Percentiles rank a stretch among this genome's conserved stretches.
Evolutionary conservation across 352 stramenopile species (phyloP).

Genomic region (Thraustochytrium striatum): DNA sequence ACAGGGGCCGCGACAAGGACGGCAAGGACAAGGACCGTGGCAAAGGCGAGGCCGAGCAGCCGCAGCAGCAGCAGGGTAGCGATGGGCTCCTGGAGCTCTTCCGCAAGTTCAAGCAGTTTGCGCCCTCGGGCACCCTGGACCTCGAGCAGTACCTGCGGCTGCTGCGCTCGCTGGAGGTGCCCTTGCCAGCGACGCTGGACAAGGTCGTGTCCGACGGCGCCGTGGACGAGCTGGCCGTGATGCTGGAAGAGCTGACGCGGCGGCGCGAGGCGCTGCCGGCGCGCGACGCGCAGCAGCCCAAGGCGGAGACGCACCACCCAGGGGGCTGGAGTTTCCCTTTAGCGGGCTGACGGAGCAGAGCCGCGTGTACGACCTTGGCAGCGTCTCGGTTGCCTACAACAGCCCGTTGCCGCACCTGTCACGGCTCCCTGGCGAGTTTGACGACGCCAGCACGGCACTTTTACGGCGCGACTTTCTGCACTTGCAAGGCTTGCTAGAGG

Average conservation of each 20-base stretch:
- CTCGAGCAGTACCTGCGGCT: too few relatives aligned
- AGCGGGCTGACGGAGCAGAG: neutral
- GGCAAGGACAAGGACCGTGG: neutral
- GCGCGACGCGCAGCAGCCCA: neutral
- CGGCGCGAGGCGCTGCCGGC: neutral
- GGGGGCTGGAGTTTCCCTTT: neutral
- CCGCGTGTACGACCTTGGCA: neutral
- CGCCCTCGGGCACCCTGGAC: too few relatives aligned
- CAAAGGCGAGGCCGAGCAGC: neutral
- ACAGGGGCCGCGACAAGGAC: neutral
- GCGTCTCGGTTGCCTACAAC: neutral
- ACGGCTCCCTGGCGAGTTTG: slow-evolving; percentile 5
- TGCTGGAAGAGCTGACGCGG: neutral
- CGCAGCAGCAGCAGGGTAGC: neutral
- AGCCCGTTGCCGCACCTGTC: slow-evolving; percentile 36
- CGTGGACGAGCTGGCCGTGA: neutral
- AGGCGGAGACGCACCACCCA: neutral
- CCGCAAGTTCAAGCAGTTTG: too few relatives aligned
- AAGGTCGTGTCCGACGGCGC: neutral
- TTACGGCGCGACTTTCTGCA: slow-evolving; percentile 32
- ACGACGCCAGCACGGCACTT: neutral
- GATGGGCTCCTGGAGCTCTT: too few relatives aligned
- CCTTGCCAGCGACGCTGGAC: neutral
- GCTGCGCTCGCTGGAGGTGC: neutral
- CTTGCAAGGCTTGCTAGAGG: slow-evolving; percentile 27